Percentiles rank a stretch among this genome's conserved stretches.
These are phyloP conservation scores for Oryza australiensis DNA, from an alignment of 176 grass and related monocot genomes.

Conservation along the genomic window DNA sequence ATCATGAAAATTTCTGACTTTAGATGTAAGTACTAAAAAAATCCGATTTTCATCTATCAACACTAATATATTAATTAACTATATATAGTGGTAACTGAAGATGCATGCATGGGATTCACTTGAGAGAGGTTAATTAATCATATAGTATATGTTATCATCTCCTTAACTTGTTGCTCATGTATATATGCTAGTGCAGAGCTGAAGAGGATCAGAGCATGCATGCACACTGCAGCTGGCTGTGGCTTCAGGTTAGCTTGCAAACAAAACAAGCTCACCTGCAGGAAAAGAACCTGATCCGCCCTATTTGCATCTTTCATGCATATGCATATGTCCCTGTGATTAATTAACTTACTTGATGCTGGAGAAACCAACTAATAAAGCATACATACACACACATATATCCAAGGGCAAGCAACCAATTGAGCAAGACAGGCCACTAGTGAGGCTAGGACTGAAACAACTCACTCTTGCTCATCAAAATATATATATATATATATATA, in stretches of 20 bases:
- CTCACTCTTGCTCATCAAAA: not conserved
- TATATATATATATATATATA: not conserved
- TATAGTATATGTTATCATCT: not conserved
- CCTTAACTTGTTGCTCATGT: not conserved
- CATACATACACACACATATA: not conserved
- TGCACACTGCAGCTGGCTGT: not conserved
- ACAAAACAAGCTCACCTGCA: slow-evolving; percentile 54
- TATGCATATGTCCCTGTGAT: not conserved
- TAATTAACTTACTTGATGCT: slow-evolving; percentile 43
- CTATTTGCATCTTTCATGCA: not conserved
- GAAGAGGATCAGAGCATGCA: not conserved
- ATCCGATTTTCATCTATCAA: not conserved
- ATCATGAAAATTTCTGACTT: not conserved
- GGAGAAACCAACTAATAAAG: slow-evolving; percentile 50
- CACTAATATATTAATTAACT: not conserved
- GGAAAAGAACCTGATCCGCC: slow-evolving; percentile 54
- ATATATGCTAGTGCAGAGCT: not conserved
- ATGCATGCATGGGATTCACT: not conserved
- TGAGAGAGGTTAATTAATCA: not conserved
- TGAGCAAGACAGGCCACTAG: not conserved
- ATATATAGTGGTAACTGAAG: not conserved
- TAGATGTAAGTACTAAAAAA: not conserved
- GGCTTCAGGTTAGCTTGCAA: slow-evolving; percentile 34
- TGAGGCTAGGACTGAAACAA: not conserved
- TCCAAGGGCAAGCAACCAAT: not conserved